Conservation (phyloP, 2,329 filamentous ascomycete genomes). For the Sphaerulina vaccinii region DNA sequence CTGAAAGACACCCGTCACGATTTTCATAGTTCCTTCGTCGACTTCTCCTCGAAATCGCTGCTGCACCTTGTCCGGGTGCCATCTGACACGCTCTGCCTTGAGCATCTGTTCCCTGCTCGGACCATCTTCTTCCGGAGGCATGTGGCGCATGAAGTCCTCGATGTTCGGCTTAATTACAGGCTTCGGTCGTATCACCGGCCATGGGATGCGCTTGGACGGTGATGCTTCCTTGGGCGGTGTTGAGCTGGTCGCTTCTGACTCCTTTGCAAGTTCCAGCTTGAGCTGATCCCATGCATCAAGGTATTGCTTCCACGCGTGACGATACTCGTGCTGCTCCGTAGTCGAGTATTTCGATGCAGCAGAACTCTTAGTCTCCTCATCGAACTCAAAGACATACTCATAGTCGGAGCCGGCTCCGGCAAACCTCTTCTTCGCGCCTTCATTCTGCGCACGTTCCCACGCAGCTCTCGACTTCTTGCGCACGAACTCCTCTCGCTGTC, state of each 20-base stretch:
- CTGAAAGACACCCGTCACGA: conserved; percentile 89
- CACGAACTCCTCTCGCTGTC: conserved; percentile 42
- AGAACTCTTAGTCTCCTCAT: conserved; percentile 14
- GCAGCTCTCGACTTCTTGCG: conserved; percentile 39
- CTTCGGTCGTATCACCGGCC: conserved; percentile 69
- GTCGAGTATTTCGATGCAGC: conserved; percentile 15
- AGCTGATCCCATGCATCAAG: conserved; percentile 34
- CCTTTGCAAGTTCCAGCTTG: conserved; percentile 33
- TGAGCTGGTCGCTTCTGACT: no score
- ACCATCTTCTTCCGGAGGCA: conserved; percentile 37
- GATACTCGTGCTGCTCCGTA: conserved; percentile 26
- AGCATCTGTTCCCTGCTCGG: conserved; percentile 52
- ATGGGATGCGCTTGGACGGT: conserved; percentile 53
- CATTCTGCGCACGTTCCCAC: conserved; percentile 34
- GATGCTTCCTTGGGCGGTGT: no score
- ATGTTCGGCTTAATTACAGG: conserved; percentile 60
- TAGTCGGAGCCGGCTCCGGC: conserved; percentile 36
- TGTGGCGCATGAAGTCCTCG: conserved; percentile 66
- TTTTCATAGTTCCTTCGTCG: conserved; percentile 68
- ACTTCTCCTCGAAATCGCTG: conserved; percentile 75
- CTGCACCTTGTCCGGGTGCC: conserved; percentile 98
- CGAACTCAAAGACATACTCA: conserved; percentile 26
- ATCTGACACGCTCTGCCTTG: conserved; percentile 83
- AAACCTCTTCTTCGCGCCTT: conserved; percentile 44
- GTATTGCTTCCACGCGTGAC: conserved; percentile 32